Percentiles rank a stretch among this genome's conserved stretches.
phyloP scores from a whole-genome alignment of 371 early-diverging fungal species.

The Mortierella sp. region DNA sequence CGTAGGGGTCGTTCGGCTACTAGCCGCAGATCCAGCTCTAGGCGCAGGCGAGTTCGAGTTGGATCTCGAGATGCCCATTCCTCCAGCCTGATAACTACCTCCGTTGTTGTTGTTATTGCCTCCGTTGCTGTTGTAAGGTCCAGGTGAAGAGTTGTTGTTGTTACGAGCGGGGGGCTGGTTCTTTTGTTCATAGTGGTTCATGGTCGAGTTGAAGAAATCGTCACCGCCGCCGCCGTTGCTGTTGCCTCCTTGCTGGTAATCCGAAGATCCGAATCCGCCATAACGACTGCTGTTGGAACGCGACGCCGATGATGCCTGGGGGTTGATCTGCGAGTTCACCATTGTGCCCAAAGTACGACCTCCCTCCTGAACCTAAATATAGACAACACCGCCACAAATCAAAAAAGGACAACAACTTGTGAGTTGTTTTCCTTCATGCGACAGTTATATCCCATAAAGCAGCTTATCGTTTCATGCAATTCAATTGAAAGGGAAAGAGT shows the following conservation, averaged over 20 bases:
- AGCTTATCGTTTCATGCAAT: neutral
- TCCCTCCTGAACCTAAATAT: conserved; percentile 48
- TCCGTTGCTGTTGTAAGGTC: conserved; percentile 23
- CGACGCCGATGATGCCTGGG: conserved; percentile 27
- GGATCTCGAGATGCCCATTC: conserved; percentile 43
- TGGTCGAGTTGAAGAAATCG: conserved; percentile 56
- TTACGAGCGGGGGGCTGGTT: conserved; percentile 46
- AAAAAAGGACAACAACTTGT: neutral
- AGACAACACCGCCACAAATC: conserved; percentile 4
- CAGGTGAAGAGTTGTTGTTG: conserved; percentile 40
- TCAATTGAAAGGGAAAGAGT: neutral
- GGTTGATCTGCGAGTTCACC: conserved; percentile 50
- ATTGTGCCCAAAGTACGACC: conserved; percentile 48
- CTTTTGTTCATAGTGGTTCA: conserved; percentile 57
- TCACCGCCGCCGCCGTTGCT: conserved; percentile 33
- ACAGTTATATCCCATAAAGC: neutral
- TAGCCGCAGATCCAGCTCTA: conserved; percentile 39
- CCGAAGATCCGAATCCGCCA: conserved; percentile 53
- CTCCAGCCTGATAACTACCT: conserved; percentile 30
- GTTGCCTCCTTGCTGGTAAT: conserved; percentile 45
- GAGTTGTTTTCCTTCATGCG: too few relatives aligned
- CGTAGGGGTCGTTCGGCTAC: conserved; percentile 17
- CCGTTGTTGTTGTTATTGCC: conserved; percentile 10
- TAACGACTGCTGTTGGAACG: conserved; percentile 41
- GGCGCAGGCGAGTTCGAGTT: conserved; percentile 54